These are phyloP conservation scores for Fusarium sp. DNA, from an alignment of 2,329 filamentous ascomycete genomes.

Conservation along the genomic window DNA sequence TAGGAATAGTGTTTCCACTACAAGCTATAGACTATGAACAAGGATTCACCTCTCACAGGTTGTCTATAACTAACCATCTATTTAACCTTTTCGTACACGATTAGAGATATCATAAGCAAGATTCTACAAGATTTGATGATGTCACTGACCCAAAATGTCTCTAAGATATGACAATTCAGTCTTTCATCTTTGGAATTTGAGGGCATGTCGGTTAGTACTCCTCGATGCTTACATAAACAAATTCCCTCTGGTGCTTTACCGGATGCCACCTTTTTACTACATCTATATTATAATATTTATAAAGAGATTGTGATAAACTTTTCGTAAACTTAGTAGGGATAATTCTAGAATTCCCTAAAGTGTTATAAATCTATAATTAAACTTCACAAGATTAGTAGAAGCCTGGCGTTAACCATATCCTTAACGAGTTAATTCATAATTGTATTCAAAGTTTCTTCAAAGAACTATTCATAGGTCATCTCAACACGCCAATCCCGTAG, in stretches of 20 bases:
- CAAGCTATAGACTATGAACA: not conserved
- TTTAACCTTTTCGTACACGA: not conserved
- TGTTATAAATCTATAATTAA: not conserved
- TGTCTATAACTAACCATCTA: not conserved
- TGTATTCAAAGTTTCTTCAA: slow-evolving; percentile 19
- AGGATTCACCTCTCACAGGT: not conserved
- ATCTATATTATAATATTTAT: not conserved
- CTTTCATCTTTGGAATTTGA: not conserved
- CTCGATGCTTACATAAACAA: not conserved
- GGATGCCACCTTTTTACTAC: not conserved
- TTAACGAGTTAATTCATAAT: slow-evolving; percentile 4
- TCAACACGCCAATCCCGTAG: slow-evolving; percentile 17
- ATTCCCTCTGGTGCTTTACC: not conserved
- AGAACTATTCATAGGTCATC: slow-evolving; percentile 33
- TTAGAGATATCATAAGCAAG: not conserved
- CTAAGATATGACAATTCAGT: not conserved
- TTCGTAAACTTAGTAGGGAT: not conserved
- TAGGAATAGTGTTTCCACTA: not conserved
- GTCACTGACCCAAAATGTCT: not conserved
- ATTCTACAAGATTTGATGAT: not conserved
- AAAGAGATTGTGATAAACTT: not conserved
- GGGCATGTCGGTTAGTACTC: not conserved
- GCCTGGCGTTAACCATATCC: too few species aligned
- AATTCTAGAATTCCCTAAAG: too few species aligned
- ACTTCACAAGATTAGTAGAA: not conserved